Percentiles rank a stretch among this genome's conserved stretches.
These are phyloP conservation scores for Heliamphora exappendiculata DNA, from an alignment of 148 eudicot species.

Conservation along the genomic window DNA sequence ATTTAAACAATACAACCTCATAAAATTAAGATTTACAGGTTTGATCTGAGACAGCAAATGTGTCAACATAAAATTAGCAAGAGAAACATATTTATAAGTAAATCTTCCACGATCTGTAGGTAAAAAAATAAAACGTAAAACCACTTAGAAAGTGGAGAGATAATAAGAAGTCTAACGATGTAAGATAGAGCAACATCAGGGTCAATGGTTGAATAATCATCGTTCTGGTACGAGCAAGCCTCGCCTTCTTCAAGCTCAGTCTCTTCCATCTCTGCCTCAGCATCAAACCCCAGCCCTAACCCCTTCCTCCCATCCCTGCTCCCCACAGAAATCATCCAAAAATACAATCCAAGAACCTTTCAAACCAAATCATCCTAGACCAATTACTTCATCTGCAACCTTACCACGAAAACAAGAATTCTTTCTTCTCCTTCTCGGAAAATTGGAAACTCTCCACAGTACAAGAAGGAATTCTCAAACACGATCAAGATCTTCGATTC, in stretches of 20 bases:
- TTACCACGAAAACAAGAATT: conserved; percentile 15
- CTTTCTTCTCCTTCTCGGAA: conserved; percentile 20
- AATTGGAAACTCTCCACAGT: conserved; percentile 26
- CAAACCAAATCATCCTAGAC: conserved; percentile 12
- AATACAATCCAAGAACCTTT: conserved; percentile 12
- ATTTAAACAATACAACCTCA: not conserved
- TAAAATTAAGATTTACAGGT: not conserved
- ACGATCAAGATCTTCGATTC: conserved; percentile 47
- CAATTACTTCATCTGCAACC: conserved; percentile 7
- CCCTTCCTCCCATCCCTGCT: conserved; percentile 66
- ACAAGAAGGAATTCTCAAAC: conserved; percentile 23
- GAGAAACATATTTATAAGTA: not conserved
- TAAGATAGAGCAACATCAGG: conserved; percentile 90
- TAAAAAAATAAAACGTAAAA: not conserved
- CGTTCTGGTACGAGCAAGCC: conserved; percentile 48
- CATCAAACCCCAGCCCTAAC: conserved; percentile 40
- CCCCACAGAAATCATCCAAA: conserved; percentile 65
- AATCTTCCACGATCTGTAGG: not conserved
- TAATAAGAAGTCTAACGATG: conserved; percentile 45
- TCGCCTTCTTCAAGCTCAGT: conserved; percentile 91
- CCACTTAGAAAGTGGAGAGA: conserved; percentile 4
- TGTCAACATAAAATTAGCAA: conserved; percentile 7
- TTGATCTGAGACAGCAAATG: conserved; percentile 8
- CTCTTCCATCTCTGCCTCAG: conserved; percentile 46
- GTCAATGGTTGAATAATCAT: conserved; percentile 62